phyloP scores from a whole-genome alignment of 768 basidiomycete genomes.

The Leccinum obscurum region DNA sequence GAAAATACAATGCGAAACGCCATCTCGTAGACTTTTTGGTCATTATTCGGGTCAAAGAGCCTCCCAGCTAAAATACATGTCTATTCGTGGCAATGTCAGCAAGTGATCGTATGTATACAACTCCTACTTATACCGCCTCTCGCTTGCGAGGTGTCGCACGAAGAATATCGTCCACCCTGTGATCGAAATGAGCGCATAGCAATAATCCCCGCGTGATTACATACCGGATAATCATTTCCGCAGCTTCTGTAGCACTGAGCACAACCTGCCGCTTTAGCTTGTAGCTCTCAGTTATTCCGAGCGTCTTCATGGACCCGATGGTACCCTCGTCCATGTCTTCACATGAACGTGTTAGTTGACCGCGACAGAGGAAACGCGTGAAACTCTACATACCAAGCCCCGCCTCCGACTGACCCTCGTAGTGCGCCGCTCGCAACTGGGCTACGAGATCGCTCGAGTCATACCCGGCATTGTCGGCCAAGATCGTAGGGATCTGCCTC shows the following conservation, averaged over 20 bases:
- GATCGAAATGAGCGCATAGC: slow-evolving; percentile 5
- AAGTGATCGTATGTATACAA: not conserved
- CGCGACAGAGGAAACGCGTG: not conserved
- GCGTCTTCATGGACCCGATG: slow-evolving; percentile 82
- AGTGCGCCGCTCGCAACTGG: slow-evolving; percentile 88
- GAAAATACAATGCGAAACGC: no score
- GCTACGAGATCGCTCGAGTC: slow-evolving; percentile 97
- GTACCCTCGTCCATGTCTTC: slow-evolving; percentile 85
- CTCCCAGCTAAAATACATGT: not conserved
- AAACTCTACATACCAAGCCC: slow-evolving; percentile 71
- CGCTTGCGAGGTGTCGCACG: slow-evolving; percentile 82
- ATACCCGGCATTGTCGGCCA: slow-evolving; percentile 97
- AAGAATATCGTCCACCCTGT: slow-evolving; percentile 89
- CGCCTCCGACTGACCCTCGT: slow-evolving; percentile 81
- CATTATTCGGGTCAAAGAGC: no score
- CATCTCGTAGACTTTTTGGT: no score
- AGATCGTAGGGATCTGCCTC: slow-evolving; percentile 92
- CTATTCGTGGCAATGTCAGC: not conserved
- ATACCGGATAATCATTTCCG: slow-evolving; percentile 97
- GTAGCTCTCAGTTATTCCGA: slow-evolving; percentile 95
- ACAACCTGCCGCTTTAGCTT: slow-evolving; percentile 97
- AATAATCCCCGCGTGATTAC: slow-evolving; percentile 20
- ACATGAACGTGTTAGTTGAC: slow-evolving; percentile 1
- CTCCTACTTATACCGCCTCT: slow-evolving; percentile 60
- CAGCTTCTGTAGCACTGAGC: slow-evolving; percentile 90